Percentiles rank a stretch among this genome's conserved stretches.
Conservation (phyloP, 441 rosid genomes). For the Populus hybrid region DNA sequence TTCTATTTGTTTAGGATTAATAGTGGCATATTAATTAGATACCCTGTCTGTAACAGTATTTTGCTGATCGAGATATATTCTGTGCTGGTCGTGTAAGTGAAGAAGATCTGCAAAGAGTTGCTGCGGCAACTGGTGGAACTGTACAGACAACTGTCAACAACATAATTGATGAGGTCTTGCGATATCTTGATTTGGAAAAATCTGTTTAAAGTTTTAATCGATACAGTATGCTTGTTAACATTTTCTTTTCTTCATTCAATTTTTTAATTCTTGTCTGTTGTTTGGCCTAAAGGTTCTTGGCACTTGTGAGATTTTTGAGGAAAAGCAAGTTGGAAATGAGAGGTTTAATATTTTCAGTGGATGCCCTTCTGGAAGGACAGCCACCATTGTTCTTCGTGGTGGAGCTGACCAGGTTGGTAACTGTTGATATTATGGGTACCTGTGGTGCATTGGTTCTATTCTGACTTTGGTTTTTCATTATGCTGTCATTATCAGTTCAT, state of each 20-base stretch:
- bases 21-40: background rate
- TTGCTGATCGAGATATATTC: constrained; percentile 98
- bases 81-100: constrained; percentile 99
- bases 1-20: background rate
- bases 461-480: constrained; percentile 12
- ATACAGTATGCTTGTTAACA: background rate
- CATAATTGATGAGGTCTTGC: constrained; percentile 71
- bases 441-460: constrained; percentile 8
- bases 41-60: constrained; percentile 57
- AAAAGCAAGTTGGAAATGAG: constrained; percentile 97
- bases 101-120: constrained; percentile 86
- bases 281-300: constrained; percentile 77
- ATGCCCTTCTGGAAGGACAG: constrained; percentile 89
- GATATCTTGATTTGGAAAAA: constrained; percentile 10
- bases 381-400: constrained; percentile 98
- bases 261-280: constrained; percentile 7
- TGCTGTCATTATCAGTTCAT: constrained; percentile 58
- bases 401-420: constrained; percentile 96
- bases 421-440: constrained; percentile 7
- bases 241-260: too few species aligned
- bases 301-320: constrained; percentile 92
- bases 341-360: constrained; percentile 98
- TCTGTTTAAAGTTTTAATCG: background rate
- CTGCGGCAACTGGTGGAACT: constrained; percentile 98
- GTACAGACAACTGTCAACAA: constrained; percentile 96